Evolutionary conservation across 2,329 filamentous ascomycete genomes (phyloP).

Genomic region (Elsinoe fawcettii): DNA sequence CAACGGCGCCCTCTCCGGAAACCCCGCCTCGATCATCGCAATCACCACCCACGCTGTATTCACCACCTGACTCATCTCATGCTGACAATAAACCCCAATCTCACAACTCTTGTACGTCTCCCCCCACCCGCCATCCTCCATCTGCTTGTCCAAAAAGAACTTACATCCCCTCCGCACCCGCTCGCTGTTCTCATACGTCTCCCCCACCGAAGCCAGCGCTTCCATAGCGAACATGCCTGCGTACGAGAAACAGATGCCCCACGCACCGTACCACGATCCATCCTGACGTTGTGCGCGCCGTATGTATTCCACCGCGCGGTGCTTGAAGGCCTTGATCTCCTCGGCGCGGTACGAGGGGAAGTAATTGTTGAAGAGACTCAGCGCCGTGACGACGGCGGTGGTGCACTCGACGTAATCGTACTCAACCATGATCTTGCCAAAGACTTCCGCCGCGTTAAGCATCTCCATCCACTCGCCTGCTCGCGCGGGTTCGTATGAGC

Average conservation of each 20-base stretch:
- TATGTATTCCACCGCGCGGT: conserved; percentile 72
- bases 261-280: conserved; percentile 95
- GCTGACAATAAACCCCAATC: conserved; percentile 64
- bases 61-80: conserved; percentile 77
- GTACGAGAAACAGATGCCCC: conserved; percentile 98
- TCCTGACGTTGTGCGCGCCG: conserved; percentile 67
- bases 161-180: conserved; percentile 68
- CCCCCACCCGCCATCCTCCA: conserved; percentile 88
- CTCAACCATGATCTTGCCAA: conserved; percentile 95
- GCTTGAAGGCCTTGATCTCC: conserved; percentile 68
- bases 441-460: conserved; percentile 93
- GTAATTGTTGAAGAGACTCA: conserved; percentile 71
- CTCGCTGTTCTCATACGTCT: conserved; percentile 68
- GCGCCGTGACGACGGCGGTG: conserved; percentile 81
- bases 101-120: conserved; percentile 88
- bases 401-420: conserved; percentile 99
- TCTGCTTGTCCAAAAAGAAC: conserved; percentile 78
- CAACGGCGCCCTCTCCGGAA: conserved; percentile 65
- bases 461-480: conserved; percentile 71
- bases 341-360: conserved; percentile 71
- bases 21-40: conserved; percentile 72
- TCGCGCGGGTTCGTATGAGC: conserved; percentile 79
- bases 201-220: conserved; percentile 70
- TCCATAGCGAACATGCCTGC: conserved; percentile 94
- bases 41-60: conserved; percentile 86